phyloP scores from a whole-genome alignment of 371 early-diverging fungal genomes.

The Syncephalastrum contaminatum region DNA sequence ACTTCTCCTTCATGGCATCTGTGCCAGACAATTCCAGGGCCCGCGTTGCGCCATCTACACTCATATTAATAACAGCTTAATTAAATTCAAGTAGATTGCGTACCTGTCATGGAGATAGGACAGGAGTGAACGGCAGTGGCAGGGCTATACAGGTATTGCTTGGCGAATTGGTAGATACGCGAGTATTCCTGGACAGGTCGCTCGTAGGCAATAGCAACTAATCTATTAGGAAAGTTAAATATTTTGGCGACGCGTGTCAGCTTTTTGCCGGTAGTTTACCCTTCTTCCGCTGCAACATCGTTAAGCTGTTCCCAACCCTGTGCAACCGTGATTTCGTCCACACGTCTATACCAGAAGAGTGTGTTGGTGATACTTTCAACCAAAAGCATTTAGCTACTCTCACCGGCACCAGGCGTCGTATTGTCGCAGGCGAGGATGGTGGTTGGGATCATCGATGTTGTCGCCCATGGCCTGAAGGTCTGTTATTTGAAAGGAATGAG shows the following conservation, averaged over 20 bases:
- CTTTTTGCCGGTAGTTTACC: constrained; percentile 18
- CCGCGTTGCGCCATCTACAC: constrained; percentile 61
- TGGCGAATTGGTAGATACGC: constrained; percentile 67
- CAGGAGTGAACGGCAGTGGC: constrained; percentile 58
- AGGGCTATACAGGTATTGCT: constrained; percentile 60
- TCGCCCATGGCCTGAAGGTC: constrained; percentile 35
- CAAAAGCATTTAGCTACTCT: not conserved
- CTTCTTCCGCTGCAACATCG: constrained; percentile 60
- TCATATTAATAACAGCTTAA: constrained; percentile 6
- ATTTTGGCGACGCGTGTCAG: constrained; percentile 1
- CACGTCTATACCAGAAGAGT: constrained; percentile 29
- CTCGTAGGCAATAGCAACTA: constrained; percentile 65
- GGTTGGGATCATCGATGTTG: constrained; percentile 35
- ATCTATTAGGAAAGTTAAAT: constrained; percentile 13
- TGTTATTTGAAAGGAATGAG: constrained; percentile 1
- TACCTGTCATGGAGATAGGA: constrained; percentile 70
- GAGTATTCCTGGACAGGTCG: constrained; percentile 50
- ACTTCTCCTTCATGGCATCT: constrained; percentile 47
- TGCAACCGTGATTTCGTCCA: constrained; percentile 57
- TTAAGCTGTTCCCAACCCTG: constrained; percentile 63
- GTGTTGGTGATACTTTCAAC: too few relatives aligned
- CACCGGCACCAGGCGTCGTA: constrained; percentile 68
- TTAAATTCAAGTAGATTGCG: not conserved
- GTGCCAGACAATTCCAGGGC: constrained; percentile 56
- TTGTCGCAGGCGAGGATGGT: constrained; percentile 65